Evolutionary conservation across 371 early-diverging fungal species (phyloP).

Genomic region (Mucor velutinosus): DNA sequence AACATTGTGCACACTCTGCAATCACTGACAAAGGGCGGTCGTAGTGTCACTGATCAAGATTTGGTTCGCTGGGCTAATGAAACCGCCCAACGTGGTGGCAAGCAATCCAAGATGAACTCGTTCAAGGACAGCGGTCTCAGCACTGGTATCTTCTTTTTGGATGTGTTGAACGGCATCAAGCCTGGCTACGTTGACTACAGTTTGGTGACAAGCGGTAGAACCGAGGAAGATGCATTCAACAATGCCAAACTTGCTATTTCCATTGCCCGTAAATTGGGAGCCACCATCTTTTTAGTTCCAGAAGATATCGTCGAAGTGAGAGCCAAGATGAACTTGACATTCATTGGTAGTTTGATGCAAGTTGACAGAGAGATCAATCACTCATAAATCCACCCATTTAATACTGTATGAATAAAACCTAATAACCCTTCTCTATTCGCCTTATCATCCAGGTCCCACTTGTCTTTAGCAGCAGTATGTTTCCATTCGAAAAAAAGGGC

Average conservation of each 20-base stretch:
- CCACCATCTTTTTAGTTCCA: conserved; percentile 93
- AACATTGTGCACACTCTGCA: conserved; percentile 92
- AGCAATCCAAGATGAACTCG: conserved; percentile 67
- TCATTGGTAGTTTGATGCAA: conserved; percentile 12
- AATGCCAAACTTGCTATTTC: conserved; percentile 95
- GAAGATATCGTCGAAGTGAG: conserved; percentile 95
- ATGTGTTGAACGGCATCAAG: conserved; percentile 90
- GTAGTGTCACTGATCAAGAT: conserved; percentile 86
- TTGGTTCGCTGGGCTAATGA: conserved; percentile 95
- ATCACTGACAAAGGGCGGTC: conserved; percentile 77
- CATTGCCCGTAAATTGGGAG: conserved; percentile 94
- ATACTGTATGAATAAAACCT: not conserved
- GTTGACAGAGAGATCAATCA: conserved; percentile 4
- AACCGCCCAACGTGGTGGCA: conserved; percentile 69
- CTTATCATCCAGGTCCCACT: no score
- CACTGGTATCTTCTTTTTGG: conserved; percentile 84
- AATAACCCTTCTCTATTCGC: not conserved
- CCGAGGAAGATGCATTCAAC: conserved; percentile 80
- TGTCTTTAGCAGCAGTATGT: no score
- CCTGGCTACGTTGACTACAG: conserved; percentile 90
- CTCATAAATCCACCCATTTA: not conserved
- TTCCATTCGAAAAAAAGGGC: no score
- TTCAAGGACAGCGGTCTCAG: conserved; percentile 85
- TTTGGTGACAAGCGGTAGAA: conserved; percentile 76
- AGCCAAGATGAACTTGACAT: conserved; percentile 68